These are phyloP conservation scores for Heritiera littoralis DNA, from an alignment of 345 rosid genomes.

Conservation along the genomic window DNA sequence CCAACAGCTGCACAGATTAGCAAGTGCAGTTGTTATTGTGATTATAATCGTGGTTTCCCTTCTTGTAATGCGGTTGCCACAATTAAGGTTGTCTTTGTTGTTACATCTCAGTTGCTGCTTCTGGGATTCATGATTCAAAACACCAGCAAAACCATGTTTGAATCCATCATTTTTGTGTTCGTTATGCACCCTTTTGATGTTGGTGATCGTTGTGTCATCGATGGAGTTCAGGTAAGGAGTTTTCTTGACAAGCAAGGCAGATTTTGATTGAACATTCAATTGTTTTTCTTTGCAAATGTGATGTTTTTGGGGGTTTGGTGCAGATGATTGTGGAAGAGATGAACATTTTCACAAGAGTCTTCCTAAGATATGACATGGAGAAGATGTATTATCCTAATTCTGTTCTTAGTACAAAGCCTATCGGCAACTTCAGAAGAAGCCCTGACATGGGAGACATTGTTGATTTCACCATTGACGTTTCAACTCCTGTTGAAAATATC, in stretches of 20 bases:
- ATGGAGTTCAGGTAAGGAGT: conserved; percentile 62
- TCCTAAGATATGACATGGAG: conserved; percentile 74
- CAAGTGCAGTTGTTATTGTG: conserved; percentile 55
- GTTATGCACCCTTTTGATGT: conserved; percentile 86
- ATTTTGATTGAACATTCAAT: neutral
- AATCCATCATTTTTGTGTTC: conserved; percentile 80
- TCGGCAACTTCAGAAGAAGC: conserved; percentile 60
- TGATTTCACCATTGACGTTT: conserved; percentile 47
- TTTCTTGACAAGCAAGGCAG: neutral
- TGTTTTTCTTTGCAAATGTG: no score
- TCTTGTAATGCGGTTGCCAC: conserved; percentile 63
- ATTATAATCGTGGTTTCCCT: conserved; percentile 56
- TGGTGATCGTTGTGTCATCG: conserved; percentile 78
- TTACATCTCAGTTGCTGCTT: conserved; percentile 65
- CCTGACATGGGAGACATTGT: conserved; percentile 58
- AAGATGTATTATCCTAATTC: conserved; percentile 80
- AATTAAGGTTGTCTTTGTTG: conserved; percentile 55
- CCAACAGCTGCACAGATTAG: conserved; percentile 75
- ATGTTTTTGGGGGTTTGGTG: neutral
- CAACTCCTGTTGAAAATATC: conserved; percentile 46
- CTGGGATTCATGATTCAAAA: conserved; percentile 80
- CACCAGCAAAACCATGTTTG: conserved; percentile 76
- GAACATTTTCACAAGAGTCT: conserved; percentile 79
- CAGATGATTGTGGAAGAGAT: conserved; percentile 90
- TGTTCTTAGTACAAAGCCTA: conserved; percentile 49